Evolutionary conservation across 2,329 filamentous ascomycete species (phyloP).

Genomic region (Fusarium sacchari): DNA sequence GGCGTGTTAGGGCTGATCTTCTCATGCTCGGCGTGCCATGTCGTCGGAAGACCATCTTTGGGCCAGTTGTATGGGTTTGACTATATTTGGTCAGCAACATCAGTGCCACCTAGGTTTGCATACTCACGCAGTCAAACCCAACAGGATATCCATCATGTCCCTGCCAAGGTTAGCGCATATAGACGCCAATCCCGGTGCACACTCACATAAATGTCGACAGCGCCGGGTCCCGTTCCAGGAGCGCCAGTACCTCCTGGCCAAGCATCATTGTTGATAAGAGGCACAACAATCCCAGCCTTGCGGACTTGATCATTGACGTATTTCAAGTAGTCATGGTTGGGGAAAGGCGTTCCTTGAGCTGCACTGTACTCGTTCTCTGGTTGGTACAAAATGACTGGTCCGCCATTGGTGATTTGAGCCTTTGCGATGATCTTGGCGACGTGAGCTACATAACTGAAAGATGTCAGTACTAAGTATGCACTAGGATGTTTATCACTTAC

Average conservation of each 20-base stretch:
- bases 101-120: fast-evolving
- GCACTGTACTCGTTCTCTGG: constrained; percentile 83
- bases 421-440: constrained; percentile 75
- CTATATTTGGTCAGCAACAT: constrained; percentile 3
- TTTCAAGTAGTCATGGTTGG: constrained; percentile 74
- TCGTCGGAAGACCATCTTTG: constrained; percentile 46
- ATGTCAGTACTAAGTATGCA: neutral
- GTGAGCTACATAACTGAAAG: constrained; percentile 58
- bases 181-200: fast-evolving
- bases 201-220: constrained; percentile 66
- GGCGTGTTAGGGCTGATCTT: constrained; percentile 72
- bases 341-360: constrained; percentile 63
- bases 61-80: constrained; percentile 60
- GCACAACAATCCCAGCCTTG: constrained; percentile 76
- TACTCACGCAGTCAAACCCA: constrained; percentile 63
- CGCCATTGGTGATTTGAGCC: constrained; percentile 84
- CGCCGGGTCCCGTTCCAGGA: constrained; percentile 66
- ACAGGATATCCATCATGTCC: constrained; percentile 73
- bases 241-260: constrained; percentile 68
- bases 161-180: neutral
- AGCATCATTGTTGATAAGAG: constrained; percentile 80
- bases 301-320: constrained; percentile 75
- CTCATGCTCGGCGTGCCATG: constrained; percentile 65
- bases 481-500: constrained; percentile 48
- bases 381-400: constrained; percentile 81